Conservation (phyloP, 2,329 filamentous ascomycete genomes). For the Colletotrichum sp. region DNA sequence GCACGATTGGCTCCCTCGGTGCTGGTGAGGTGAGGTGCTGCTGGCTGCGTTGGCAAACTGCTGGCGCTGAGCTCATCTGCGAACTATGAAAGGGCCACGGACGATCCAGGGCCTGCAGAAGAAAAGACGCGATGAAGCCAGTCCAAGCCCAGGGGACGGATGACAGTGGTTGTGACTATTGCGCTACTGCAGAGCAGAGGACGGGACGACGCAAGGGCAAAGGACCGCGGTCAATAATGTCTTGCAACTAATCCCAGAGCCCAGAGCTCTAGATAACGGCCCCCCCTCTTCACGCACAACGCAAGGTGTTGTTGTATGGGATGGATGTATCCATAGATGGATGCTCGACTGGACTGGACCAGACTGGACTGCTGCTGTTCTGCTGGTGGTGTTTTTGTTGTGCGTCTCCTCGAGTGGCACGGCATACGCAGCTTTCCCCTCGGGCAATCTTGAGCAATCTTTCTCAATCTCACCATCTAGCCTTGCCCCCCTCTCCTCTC, state of each 20-base stretch:
- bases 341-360: not conserved
- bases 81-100: not conserved
- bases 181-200: not conserved
- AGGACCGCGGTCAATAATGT: not conserved
- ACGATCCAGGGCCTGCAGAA: not conserved
- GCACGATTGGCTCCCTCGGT: not conserved
- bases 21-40: not conserved
- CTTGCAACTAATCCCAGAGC: not conserved
- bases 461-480: not conserved
- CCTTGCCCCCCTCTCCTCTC: not conserved
- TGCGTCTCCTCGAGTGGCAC: not conserved
- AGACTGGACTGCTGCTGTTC: not conserved
- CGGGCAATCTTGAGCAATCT: not conserved
- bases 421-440: constrained; percentile 8
- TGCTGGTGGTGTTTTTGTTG: not conserved
- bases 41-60: not conserved
- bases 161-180: not conserved
- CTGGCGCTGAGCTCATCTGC: not conserved
- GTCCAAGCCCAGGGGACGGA: not conserved
- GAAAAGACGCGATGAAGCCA: not conserved
- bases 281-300: not conserved
- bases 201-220: constrained; percentile 12
- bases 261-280: not conserved
- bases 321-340: not conserved
- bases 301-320: not conserved